Evolutionary conservation across 805 yeast species (phyloP), one percentile per base, ranked within the genome.

Genomic region (Metschnikowia bowlesiae): DNA sequence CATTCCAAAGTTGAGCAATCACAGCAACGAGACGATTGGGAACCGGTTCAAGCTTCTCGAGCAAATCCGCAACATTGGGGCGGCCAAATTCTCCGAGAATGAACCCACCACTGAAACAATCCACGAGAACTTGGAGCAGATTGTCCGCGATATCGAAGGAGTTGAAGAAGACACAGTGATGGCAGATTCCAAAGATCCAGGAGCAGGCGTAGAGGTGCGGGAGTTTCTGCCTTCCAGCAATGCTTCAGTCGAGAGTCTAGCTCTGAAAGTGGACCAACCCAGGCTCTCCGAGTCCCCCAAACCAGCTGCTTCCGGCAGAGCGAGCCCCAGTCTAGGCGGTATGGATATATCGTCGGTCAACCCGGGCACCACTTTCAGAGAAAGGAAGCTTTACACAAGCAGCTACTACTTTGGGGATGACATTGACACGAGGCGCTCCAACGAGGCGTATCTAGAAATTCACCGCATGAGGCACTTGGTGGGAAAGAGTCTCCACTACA

Each of bases 391-490:
- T 16, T 85, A 84, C 63, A 79, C 83, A 6, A 79, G 83, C 38
- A 80, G 80, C 49, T 86, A 86, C 60, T 82, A 69, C 55, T 87
- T 86, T 63, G 87, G 85, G 1, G 75, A 73, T 38, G 76, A 76
- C 29, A 69, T 73, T 10, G 74, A 71, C n/a, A 72, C 74, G 34
- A 74, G 80, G 53, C 62, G 68, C 38, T 52, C 67, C 4, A 61
- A 62, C 51, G 65, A 62, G 11, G 47, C 61, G 30, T 74, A 74
- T 47, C 47, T 69, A 38, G 65, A 61, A 47, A 67, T 91, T 4
- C 96, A 91, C 60, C 73, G 76, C 9, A 63, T 81, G 7, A 77
- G 95, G 46, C 74, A 79, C 26, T 61, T 70, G 31, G 73, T 89
- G 38, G 94, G 92, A 0, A 69, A 74, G 51, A 72, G 80, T 39